Conservation (phyloP, 768 basidiomycete species). For the Pholiota microspora region DNA sequence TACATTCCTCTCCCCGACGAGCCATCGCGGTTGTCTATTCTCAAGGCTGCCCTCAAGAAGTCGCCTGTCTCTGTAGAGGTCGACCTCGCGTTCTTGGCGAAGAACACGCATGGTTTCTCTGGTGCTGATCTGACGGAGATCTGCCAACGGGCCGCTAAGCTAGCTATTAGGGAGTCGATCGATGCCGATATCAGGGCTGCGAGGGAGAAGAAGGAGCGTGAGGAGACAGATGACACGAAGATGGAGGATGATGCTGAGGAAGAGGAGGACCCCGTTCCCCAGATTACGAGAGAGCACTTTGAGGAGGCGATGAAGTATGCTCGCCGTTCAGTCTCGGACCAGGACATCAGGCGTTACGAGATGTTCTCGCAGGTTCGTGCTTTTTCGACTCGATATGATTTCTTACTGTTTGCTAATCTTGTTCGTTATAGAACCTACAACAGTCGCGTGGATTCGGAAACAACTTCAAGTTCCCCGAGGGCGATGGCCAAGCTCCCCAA, state of each 20-base stretch:
- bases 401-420: slow-evolving; percentile 9
- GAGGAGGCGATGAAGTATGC: slow-evolving; percentile 99
- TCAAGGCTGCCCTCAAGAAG: slow-evolving; percentile 89
- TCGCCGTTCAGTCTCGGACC: slow-evolving; percentile 93
- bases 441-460: slow-evolving; percentile 91
- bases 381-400: slow-evolving; percentile 2
- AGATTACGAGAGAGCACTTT: slow-evolving; percentile 92
- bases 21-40: slow-evolving; percentile 84
- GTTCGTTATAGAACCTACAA: slow-evolving; percentile 67
- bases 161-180: slow-evolving; percentile 94
- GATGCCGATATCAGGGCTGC: slow-evolving; percentile 83
- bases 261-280: slow-evolving; percentile 87
- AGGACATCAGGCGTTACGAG: slow-evolving; percentile 97
- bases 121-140: slow-evolving; percentile 99
- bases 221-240: slow-evolving; percentile 71
- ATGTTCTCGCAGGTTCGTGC: slow-evolving; percentile 86
- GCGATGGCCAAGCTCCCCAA: slow-evolving; percentile 39
- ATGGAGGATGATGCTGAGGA: slow-evolving; percentile 73
- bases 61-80: slow-evolving; percentile 84
- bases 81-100: slow-evolving; percentile 83
- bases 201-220: slow-evolving; percentile 78
- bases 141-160: slow-evolving; percentile 95
- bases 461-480: slow-evolving; percentile 98
- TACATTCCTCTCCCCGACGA: slow-evolving; percentile 99
- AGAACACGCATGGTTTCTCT: slow-evolving; percentile 95